Evolutionary conservation across 768 basidiomycete genomes (phyloP).

Genomic region (Cystobasidium ongulense): DNA sequence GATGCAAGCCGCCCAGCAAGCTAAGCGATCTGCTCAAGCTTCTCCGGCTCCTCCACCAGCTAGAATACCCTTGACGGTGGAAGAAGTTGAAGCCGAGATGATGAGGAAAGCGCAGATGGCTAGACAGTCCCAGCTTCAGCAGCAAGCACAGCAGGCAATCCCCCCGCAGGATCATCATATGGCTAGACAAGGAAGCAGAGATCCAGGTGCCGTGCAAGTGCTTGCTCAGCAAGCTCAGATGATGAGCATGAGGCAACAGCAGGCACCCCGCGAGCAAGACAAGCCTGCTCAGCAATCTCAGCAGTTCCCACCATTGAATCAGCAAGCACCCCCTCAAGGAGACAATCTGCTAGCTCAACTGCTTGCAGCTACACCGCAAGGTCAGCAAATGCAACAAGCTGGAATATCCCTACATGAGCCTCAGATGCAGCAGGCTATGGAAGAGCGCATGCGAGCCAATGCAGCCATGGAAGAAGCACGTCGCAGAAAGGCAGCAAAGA

Average conservation of each 20-base stretch:
- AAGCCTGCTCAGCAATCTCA: slow-evolving; percentile 50
- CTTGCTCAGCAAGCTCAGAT: slow-evolving; percentile 31
- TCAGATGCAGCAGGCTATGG: slow-evolving; percentile 49
- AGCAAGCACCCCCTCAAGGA: slow-evolving; percentile 61
- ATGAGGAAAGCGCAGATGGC: slow-evolving; percentile 18
- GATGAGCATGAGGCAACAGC: slow-evolving; percentile 8
- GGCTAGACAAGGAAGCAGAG: not conserved
- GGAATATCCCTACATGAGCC: not conserved
- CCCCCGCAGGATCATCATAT: not conserved
- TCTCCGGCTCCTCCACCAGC: not conserved
- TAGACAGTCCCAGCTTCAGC: not conserved
- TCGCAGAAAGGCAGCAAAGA: slow-evolving; percentile 70
- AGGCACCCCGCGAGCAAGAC: not conserved
- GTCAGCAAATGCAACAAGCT: slow-evolving; percentile 6
- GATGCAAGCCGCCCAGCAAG: slow-evolving; percentile 33
- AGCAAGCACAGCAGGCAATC: slow-evolving; percentile 7
- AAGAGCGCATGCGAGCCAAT: slow-evolving; percentile 44
- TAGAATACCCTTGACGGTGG: slow-evolving; percentile 37
- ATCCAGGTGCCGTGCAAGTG: not conserved
- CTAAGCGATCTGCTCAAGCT: not conserved
- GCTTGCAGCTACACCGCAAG: slow-evolving; percentile 58
- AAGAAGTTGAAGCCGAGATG: slow-evolving; percentile 43
- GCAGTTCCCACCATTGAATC: slow-evolving; percentile 55
- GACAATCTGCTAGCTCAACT: slow-evolving; percentile 62
- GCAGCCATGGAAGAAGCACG: slow-evolving; percentile 69